Conservation (phyloP, 345 rosid species). For the Salix exigua region DNA sequence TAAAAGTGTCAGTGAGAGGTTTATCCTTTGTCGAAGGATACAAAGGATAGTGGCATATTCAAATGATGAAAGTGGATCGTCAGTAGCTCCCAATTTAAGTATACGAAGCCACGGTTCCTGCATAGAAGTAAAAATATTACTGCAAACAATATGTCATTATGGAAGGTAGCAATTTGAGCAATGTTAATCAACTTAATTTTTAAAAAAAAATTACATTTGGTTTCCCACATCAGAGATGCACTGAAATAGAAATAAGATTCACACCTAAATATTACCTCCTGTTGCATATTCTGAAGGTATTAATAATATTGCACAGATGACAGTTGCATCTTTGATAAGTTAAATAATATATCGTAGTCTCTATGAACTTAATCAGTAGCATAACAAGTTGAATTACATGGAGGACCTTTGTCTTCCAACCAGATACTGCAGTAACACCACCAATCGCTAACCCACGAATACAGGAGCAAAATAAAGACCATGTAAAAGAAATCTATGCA, state of each 20-base stretch:
- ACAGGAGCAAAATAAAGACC: too few relatives aligned
- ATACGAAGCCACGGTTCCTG: conserved; percentile 97
- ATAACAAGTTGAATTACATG: too few relatives aligned
- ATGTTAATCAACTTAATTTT: too few relatives aligned
- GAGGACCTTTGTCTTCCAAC: background rate
- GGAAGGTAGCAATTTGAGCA: too few relatives aligned
- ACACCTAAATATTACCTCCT: background rate
- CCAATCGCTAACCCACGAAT: background rate
- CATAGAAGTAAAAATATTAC: background rate
- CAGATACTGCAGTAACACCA: too few relatives aligned
- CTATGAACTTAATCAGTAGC: background rate
- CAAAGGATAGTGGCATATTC: conserved; percentile 43
- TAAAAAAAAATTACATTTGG: background rate
- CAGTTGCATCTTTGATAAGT: background rate
- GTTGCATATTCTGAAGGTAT: background rate
- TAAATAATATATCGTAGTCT: background rate
- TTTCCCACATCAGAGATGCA: background rate
- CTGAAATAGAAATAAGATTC: background rate
- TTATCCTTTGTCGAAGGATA: conserved; percentile 29
- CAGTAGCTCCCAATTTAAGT: conserved; percentile 76
- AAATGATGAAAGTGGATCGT: conserved; percentile 88
- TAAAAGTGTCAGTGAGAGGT: conserved; percentile 5
- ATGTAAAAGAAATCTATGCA: too few relatives aligned
- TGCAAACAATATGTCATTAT: background rate
- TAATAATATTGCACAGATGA: background rate